Evolutionary conservation across 306 rosid genomes (phyloP).

Genomic region (Quercus variabilis): DNA sequence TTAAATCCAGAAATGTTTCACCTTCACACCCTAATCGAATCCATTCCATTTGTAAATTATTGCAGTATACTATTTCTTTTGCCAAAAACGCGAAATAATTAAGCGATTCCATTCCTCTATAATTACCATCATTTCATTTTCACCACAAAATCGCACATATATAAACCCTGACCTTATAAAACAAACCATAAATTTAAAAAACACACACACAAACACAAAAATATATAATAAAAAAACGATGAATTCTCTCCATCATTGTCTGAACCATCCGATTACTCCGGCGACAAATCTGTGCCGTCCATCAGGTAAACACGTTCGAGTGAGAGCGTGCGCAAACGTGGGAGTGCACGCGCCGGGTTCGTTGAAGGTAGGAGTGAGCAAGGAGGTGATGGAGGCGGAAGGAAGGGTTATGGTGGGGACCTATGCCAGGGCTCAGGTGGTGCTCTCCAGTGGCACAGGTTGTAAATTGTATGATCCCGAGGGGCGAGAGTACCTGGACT

Average conservation of each 20-base stretch:
- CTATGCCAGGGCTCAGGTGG: conserved; percentile 74
- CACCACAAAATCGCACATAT: background rate
- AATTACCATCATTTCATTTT: conserved; percentile 2
- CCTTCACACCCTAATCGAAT: background rate
- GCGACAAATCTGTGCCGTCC: conserved; percentile 14
- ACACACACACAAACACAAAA: too few relatives aligned
- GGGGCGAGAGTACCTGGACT: conserved; percentile 75
- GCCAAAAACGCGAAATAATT: background rate
- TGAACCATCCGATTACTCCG: conserved; percentile 27
- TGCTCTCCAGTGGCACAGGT: conserved; percentile 62
- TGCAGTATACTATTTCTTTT: background rate
- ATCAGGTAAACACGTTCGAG: background rate
- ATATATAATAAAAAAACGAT: background rate
- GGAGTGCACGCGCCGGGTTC: conserved; percentile 22
- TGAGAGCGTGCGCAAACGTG: conserved; percentile 32
- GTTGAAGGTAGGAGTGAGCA: conserved; percentile 17
- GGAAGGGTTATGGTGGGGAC: conserved; percentile 66
- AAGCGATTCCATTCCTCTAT: background rate
- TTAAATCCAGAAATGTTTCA: background rate
- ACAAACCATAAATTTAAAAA: background rate
- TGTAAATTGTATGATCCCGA: conserved; percentile 70
- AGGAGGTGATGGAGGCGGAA: conserved; percentile 65
- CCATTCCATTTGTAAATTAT: background rate
- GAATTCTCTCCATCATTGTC: conserved; percentile 22
- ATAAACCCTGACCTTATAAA: background rate